Evolutionary conservation across 805 yeast genomes (phyloP).

Genomic region (Candida odintsovae): DNA sequence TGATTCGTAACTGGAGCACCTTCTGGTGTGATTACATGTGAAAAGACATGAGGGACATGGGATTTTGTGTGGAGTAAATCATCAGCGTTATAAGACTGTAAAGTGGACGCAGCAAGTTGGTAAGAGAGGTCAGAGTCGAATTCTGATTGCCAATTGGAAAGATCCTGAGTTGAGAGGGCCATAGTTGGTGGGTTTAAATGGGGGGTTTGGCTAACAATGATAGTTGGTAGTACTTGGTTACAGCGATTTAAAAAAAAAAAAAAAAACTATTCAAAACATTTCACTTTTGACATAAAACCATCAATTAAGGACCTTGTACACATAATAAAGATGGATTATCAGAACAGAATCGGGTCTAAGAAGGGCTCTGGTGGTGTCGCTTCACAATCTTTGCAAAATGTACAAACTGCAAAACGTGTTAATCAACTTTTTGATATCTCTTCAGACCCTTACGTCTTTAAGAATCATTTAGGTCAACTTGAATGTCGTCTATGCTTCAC

Average conservation of each 20-base stretch:
- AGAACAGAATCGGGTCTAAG: slow-evolving; percentile 84
- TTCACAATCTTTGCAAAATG: slow-evolving; percentile 60
- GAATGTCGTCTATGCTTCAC: slow-evolving; percentile 87
- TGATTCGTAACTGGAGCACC: slow-evolving; percentile 65
- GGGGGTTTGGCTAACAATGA: no score
- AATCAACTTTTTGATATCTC: slow-evolving; percentile 53
- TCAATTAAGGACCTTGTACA: no score
- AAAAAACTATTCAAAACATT: no score
- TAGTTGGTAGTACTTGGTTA: no score
- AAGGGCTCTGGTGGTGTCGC: slow-evolving; percentile 89
- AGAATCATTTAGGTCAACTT: slow-evolving; percentile 74
- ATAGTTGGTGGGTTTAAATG: background rate
- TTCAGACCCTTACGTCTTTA: slow-evolving; percentile 77
- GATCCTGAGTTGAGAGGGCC: background rate
- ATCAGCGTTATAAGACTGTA: slow-evolving; percentile 30
- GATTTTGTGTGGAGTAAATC: slow-evolving; percentile 21
- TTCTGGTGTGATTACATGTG: slow-evolving; percentile 37
- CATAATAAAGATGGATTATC: slow-evolving; percentile 94
- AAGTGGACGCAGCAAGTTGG: slow-evolving; percentile 29
- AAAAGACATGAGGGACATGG: slow-evolving; percentile 19
- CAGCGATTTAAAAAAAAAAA: no score
- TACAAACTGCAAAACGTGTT: slow-evolving; percentile 62
- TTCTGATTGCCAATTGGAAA: slow-evolving; percentile 17
- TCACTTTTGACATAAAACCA: background rate
- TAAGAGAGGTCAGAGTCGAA: slow-evolving; percentile 25